These are phyloP conservation scores for Apophysomyces trapeziformis DNA, from an alignment of 371 early-diverging fungal species.

Conservation along the genomic window DNA sequence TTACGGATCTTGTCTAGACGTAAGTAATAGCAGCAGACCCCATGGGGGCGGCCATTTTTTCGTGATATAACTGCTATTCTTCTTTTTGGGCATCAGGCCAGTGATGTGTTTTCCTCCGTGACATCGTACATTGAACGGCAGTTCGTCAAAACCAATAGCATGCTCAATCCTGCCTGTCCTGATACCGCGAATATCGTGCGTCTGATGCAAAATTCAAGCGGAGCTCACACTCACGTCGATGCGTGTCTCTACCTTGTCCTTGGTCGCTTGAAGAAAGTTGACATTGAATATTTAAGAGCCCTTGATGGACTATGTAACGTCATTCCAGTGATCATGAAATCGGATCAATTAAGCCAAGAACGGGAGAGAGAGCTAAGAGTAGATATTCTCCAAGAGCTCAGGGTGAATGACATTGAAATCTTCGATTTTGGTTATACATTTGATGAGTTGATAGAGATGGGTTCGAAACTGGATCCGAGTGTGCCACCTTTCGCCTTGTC, in stretches of 20 bases:
- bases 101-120: conserved; percentile 34
- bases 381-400: conserved; percentile 50
- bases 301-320: conserved; percentile 63
- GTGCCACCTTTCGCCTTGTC: conserved; percentile 42
- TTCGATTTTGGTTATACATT: conserved; percentile 17
- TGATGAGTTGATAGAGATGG: conserved; percentile 20
- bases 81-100: conserved; percentile 33
- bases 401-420: conserved; percentile 44
- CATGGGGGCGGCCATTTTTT: background rate
- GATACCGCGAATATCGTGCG: conserved; percentile 25
- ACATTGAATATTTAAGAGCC: conserved; percentile 72
- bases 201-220: conserved; percentile 38
- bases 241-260: conserved; percentile 69
- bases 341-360: conserved; percentile 65
- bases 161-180: conserved; percentile 30
- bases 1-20: conserved; percentile 58
- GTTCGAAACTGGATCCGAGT: conserved; percentile 23
- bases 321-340: conserved; percentile 67
- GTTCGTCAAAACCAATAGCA: conserved; percentile 35
- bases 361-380: conserved; percentile 64
- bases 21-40: conserved; percentile 19
- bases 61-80: background rate
- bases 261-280: conserved; percentile 71
- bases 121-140: conserved; percentile 42
- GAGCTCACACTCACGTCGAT: conserved; percentile 71